Evolutionary conservation across 2,329 filamentous ascomycete species (phyloP).

Genomic region (Trichoderma sp.): DNA sequence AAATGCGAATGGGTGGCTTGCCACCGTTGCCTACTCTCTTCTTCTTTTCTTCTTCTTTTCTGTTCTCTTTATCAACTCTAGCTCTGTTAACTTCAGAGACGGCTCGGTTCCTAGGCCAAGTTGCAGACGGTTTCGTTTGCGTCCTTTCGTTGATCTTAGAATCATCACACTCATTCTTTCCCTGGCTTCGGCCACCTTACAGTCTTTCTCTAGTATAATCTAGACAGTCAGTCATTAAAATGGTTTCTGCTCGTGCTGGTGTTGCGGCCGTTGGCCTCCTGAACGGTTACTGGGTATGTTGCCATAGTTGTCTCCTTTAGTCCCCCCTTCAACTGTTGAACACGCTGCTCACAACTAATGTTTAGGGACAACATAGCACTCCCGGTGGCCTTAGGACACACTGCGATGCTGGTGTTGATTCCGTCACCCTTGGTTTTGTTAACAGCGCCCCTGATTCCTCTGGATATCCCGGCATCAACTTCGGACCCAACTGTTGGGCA

Average conservation of each 20-base stretch:
- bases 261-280: constrained; percentile 32
- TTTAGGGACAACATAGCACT: constrained; percentile 37
- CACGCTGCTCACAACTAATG: constrained; percentile 1
- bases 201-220: constrained; percentile 28
- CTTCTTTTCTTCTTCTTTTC: constrained; percentile 13
- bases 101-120: constrained; percentile 31
- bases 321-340: not conserved
- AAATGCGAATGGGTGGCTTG: constrained; percentile 17
- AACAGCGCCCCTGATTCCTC: constrained; percentile 36
- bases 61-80: constrained; percentile 26
- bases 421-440: constrained; percentile 40
- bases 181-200: constrained; percentile 36
- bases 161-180: constrained; percentile 21
- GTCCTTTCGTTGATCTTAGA: constrained; percentile 40
- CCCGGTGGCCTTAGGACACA: constrained; percentile 34
- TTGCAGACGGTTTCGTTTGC: constrained; percentile 39
- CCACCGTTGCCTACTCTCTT: not conserved
- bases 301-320: not conserved
- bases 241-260: constrained; percentile 28
- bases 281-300: constrained; percentile 43
- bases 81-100: constrained; percentile 30
- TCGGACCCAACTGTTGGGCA: constrained; percentile 39
- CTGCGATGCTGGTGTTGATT: constrained; percentile 39
- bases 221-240: constrained; percentile 22
- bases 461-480: constrained; percentile 41